A percentile compares a stretch with the other conserved stretches of the same genome.
phyloP scores from a whole-genome alignment of 73 alveolate genomes.

The Tetrahymena borealis region DNA sequence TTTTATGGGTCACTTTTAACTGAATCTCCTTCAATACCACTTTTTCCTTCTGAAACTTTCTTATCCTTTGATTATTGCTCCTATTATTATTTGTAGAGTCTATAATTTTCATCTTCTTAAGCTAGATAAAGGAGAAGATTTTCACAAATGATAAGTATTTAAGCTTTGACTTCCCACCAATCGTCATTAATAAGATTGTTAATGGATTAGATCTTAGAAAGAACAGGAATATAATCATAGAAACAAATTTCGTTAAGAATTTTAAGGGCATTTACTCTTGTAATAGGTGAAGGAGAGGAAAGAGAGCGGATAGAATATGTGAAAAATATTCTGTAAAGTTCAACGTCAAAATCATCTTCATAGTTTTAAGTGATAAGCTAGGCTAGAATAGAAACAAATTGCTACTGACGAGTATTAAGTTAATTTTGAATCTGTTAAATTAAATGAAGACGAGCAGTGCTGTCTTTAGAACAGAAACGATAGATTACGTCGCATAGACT shows the following conservation, averaged over 20 bases:
- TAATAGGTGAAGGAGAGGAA: slow-evolving; percentile 33
- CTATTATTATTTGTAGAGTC: not conserved
- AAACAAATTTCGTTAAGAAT: slow-evolving; percentile 16
- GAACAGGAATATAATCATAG: slow-evolving; percentile 12
- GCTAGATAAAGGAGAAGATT: slow-evolving; percentile 22
- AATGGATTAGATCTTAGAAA: not conserved
- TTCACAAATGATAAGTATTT: slow-evolving; percentile 25
- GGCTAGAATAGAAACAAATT: slow-evolving; percentile 19
- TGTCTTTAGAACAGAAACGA: slow-evolving; percentile 6
- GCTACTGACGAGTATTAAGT: slow-evolving; percentile 7
- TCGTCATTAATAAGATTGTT: slow-evolving; percentile 27
- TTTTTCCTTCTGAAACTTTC: not conserved
- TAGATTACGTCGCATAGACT: slow-evolving; percentile 9
- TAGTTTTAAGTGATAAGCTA: slow-evolving; percentile 8
- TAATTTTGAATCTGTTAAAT: not conserved
- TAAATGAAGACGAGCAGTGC: slow-evolving; percentile 7
- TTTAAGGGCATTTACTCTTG: slow-evolving; percentile 34
- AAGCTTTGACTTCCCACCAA: slow-evolving; percentile 51
- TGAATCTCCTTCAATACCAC: not conserved
- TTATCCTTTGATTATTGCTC: not conserved
- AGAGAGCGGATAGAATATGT: slow-evolving; percentile 12
- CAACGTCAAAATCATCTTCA: slow-evolving; percentile 20
- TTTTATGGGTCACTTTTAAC: not conserved
- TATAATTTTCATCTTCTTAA: not conserved
- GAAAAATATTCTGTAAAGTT: slow-evolving; percentile 5